Evolutionary conservation across 345 rosid genomes (phyloP), one percentile per base, ranked within the genome.

Genomic region (Kandelia obovata): DNA sequence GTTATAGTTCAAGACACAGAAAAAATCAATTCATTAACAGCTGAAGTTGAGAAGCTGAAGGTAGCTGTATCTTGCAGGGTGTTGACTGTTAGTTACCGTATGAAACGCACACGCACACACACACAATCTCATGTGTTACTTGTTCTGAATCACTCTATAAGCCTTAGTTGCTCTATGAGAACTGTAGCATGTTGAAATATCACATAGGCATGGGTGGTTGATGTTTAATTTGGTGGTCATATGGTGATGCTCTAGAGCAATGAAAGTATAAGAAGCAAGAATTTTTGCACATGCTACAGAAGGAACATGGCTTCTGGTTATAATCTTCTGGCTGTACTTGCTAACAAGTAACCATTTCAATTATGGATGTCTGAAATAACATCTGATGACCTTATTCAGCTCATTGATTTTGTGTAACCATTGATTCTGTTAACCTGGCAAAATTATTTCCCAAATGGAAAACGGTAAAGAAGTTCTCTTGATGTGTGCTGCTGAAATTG

Each of bases 1-100:
- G 82, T 89, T 77, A 57, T 89, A 43, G 85, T 89, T 66, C 86
- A 89, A 81, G 95, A 89, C 71, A 87, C 87, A 13, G 52, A 82
- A 67, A 85, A 85, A 74, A 47, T 89, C 55, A 83, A 82, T 43
- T 53, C 81, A 5, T 78, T 89, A 77, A 76, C 81, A 2, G 85
- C 79, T 69, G 89, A 87, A 77, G 64, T 89, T 70, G 88, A 79
- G 34, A 81, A 58, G 62, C 77, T 89, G 51, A 85, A 83, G 89
- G 89, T 86, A 77, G 31, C 62, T 51, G 6, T 43, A 43, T 0
- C 49, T 43, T 43, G 49, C 5, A 43, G 49, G 17, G 17, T 43
- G 49, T 43, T 0, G 0, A 43, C 16, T 43, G 49, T 43, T 43
- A 43, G 16, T 43, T 43, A 13, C 16, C 3, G 49, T 43, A 13